phyloP scores from a whole-genome alignment of 2,329 filamentous ascomycete species.

The Tolypocladium capitatum region DNA sequence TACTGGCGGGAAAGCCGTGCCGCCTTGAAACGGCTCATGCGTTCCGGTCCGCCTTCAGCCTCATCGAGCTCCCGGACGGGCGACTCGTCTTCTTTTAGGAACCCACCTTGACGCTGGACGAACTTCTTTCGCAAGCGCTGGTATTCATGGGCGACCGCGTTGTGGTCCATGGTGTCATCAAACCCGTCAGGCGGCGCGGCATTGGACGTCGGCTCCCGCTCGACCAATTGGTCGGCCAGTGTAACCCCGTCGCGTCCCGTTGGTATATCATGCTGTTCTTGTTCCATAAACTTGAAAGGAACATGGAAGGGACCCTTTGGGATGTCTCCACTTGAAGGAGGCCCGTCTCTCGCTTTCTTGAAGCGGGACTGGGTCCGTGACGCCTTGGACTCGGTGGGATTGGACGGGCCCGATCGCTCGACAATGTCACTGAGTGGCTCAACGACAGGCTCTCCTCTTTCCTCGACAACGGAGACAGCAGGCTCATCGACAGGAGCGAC shows the following conservation, averaged over 20 bases:
- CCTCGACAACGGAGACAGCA: constrained; percentile 5
- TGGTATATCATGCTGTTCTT: constrained; percentile 25
- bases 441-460: constrained; percentile 19
- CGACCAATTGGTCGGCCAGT: constrained; percentile 46
- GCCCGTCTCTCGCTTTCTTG: constrained; percentile 26
- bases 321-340: constrained; percentile 6
- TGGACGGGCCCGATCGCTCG: constrained; percentile 25
- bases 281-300: constrained; percentile 24
- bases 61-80: constrained; percentile 56
- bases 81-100: constrained; percentile 57
- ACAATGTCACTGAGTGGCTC: constrained; percentile 41
- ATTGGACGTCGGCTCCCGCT: constrained; percentile 29
- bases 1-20: constrained; percentile 47
- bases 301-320: constrained; percentile 31
- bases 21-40: constrained; percentile 61
- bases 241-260: constrained; percentile 39
- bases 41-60: constrained; percentile 46
- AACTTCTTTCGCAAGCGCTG: constrained; percentile 70
- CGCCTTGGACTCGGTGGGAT: constrained; percentile 17
- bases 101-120: constrained; percentile 73
- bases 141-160: constrained; percentile 72
- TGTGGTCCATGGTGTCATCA: constrained; percentile 54
- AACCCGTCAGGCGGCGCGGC: constrained; percentile 46
- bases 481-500: constrained; percentile 37
- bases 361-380: constrained; percentile 35